phyloP scores from a whole-genome alignment of 1,139 yeast species.

The Hyphopichia burtonii region DNA sequence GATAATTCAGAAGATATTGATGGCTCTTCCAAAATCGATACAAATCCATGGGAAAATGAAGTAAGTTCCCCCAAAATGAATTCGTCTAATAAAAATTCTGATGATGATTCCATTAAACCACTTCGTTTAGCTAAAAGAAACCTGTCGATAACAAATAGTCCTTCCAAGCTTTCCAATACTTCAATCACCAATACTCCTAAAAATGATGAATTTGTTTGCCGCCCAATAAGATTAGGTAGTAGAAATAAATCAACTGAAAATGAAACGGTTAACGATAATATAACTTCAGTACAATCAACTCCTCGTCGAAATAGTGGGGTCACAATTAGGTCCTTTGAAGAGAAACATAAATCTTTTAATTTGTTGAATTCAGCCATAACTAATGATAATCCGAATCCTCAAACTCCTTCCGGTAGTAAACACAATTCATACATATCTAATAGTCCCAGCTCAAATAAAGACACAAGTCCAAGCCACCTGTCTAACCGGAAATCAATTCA shows the following conservation, averaged over 20 bases:
- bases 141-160: neutral
- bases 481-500: slow-evolving; percentile 23
- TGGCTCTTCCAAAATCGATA: too few relatives aligned
- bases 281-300: slow-evolving; percentile 2
- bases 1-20: too few relatives aligned
- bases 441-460: slow-evolving; percentile 3
- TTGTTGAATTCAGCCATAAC: slow-evolving; percentile 1
- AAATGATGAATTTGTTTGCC: slow-evolving; percentile 29
- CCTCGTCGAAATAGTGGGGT: slow-evolving; percentile 3
- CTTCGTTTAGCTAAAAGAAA: slow-evolving; percentile 4
- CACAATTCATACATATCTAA: slow-evolving; percentile 3
- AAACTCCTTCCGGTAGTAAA: slow-evolving; percentile 4
- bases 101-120: slow-evolving; percentile 4
- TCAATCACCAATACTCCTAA: slow-evolving; percentile 4
- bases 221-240: slow-evolving; percentile 33
- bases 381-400: neutral
- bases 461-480: neutral
- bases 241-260: slow-evolving; percentile 7
- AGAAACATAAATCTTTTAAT: slow-evolving; percentile 2
- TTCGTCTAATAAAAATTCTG: neutral
- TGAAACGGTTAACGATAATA: neutral
- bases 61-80: neutral
- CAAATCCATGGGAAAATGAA: slow-evolving; percentile 1
- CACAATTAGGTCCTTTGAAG: slow-evolving; percentile 1
- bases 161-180: neutral